These are phyloP conservation scores for Trichoderma virens DNA, from an alignment of 495 filamentous ascomycete species.

Conservation along the genomic window DNA sequence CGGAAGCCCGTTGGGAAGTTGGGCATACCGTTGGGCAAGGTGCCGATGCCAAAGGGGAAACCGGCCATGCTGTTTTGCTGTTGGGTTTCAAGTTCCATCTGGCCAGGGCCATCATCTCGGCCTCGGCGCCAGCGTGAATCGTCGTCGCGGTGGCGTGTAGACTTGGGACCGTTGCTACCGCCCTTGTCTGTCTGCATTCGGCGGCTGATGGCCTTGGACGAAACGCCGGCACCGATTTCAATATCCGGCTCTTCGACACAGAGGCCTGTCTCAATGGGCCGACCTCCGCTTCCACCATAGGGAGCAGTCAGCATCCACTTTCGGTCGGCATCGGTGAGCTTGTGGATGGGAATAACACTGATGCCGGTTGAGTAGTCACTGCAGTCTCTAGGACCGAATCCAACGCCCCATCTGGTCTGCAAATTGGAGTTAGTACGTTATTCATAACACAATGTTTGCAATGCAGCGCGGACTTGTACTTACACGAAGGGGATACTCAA, in stretches of 20 bases:
- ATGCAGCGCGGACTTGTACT: slow-evolving; percentile 27
- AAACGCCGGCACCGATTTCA: slow-evolving; percentile 94
- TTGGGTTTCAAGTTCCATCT: slow-evolving; percentile 32
- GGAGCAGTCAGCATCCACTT: slow-evolving; percentile 97
- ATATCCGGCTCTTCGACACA: slow-evolving; percentile 97
- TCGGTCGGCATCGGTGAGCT: slow-evolving; percentile 88
- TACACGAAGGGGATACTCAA: slow-evolving; percentile 72
- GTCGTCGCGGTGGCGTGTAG: slow-evolving; percentile 50
- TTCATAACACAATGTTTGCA: neutral
- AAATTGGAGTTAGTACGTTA: slow-evolving; percentile 18
- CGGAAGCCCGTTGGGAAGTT: slow-evolving; percentile 60
- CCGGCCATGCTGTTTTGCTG: slow-evolving; percentile 36
- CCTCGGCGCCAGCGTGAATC: slow-evolving; percentile 33
- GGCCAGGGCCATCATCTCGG: slow-evolving; percentile 25
- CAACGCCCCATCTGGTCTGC: slow-evolving; percentile 93
- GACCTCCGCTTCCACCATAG: slow-evolving; percentile 85
- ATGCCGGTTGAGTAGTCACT: slow-evolving; percentile 89
- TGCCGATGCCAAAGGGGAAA: slow-evolving; percentile 52
- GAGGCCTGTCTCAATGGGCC: slow-evolving; percentile 69
- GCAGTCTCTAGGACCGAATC: slow-evolving; percentile 94
- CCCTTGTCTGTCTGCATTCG: slow-evolving; percentile 73
- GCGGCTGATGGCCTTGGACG: slow-evolving; percentile 86
- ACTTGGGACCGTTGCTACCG: slow-evolving; percentile 65
- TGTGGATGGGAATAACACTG: slow-evolving; percentile 85
- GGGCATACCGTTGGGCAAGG: slow-evolving; percentile 59